Evolutionary conservation across 2,329 filamentous ascomycete species (phyloP), one percentile per base, ranked within the genome.

Genomic region (Fusarium metavorans): DNA sequence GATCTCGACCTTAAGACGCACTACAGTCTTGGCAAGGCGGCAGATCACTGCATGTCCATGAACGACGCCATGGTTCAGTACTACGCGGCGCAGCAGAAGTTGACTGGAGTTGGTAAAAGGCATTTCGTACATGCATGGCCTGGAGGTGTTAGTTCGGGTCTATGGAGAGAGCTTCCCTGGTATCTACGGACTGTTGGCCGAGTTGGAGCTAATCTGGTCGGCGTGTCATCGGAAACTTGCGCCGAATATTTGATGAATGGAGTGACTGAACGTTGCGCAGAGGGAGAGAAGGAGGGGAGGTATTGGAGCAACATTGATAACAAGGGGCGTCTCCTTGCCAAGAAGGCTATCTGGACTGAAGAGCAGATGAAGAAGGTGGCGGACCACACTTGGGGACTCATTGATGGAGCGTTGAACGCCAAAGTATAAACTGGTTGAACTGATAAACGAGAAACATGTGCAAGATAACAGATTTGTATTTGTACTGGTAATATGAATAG

Each of bases 101-200:
- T 70, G 4, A 35, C 18, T 4, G 48, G 48, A 5, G 11, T 11
- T 20, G 48, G 18, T 6, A 72, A 20, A 23, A 73, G 78, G 2
- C 77, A 81, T 48, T 87, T 85, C 58, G 73, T 86, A 0, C 85
- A 87, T 56, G 82, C 83, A 0, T 82, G 73, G 11, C 85, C 86
- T 0, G 84, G 85, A 2, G 25, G 77, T 1, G 85, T 87, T 16
- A 78, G 78, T 2, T 83, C 85, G 0, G 78, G 78, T 2, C 30
- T 84, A 3, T 23, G 50, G 20, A 58, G 67, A 4, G 72, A 76
- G 2, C 70, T 86, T 1, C 84, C 84, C 0, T 77, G 76, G 79
- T 79, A 80, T 48, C 14, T 81, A 6, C 79, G 79, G 6, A 20
- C 73, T 0, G 30, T 69, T 6, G 30, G 60, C 0, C 52, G 67